Base-by-base conservation (phyloP, 345 rosid genomes). In the Xanthoceras sorbifolium region DNA sequence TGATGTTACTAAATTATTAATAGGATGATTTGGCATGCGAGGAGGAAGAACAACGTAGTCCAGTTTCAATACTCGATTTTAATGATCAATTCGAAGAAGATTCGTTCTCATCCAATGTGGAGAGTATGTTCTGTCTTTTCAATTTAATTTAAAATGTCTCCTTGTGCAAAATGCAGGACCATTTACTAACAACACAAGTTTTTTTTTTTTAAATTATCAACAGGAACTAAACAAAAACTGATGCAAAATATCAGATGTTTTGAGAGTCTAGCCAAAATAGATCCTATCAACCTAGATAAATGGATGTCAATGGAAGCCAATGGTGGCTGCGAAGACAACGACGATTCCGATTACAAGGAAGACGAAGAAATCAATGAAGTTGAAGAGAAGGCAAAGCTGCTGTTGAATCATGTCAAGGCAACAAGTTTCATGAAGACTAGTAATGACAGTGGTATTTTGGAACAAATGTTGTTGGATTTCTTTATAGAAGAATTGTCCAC, bases 41-140 rank as follows among this genome's bases (percentile, higher is more conserved):
- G 75, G 81, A 81, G 64, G 60, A 78, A 60, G 88, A 89, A 29
- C 87, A 78, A 12, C 75, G 65, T 26, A 88, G 89, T 72, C 93
- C 97, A 7, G 73, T 87, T 75, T 87, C 91, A 2, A 90, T 83
- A 20, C 80, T 85, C 61, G 89, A 87, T 67, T 78, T 80, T 26
- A 89, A 87, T 64, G 78, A 80, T 31, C 81, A 80, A 54, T 82
- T 75, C 32, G 86, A 82, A 63, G 90, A 84, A 78, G 81, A 77
- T 26, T 82, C 84, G 25, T 75, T 73, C 28, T 82, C 87, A 26
- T 85, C 85, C 64, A 62, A 78, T 52, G 67, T 80, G 77, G 85
- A 78, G 71, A 84, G 90, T 87, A 80, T 34, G 90, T 82, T 29
- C 42, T 8, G 61, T 61, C 72, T 60, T 77, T 82, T 55, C 20